A percentile compares a stretch with the other conserved stretches of the same genome.
Evolutionary conservation across 805 yeast genomes (phyloP).

Genomic region (Ogataea thermomethanolica): DNA sequence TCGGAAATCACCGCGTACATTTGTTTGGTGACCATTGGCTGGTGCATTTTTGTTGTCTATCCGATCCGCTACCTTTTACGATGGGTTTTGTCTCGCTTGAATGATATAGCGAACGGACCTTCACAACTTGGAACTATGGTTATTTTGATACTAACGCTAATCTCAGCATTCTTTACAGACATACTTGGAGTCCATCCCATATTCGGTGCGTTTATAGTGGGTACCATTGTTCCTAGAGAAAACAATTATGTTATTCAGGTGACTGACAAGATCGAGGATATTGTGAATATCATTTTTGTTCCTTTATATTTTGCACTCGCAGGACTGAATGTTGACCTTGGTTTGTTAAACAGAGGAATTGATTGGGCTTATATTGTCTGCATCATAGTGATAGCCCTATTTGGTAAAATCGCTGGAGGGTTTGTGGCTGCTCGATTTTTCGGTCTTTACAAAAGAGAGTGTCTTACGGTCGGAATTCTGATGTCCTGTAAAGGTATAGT

Average conservation of each 20-base stretch:
- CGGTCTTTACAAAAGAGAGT: conserved; percentile 70
- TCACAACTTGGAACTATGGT: conserved; percentile 57
- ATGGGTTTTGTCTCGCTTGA: conserved; percentile 39
- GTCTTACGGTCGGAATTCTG: conserved; percentile 69
- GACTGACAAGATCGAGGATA: conserved; percentile 73
- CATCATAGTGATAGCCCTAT: conserved; percentile 61
- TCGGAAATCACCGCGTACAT: conserved; percentile 71
- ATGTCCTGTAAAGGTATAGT: conserved; percentile 91
- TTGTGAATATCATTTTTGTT: conserved; percentile 65
- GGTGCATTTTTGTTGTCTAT: conserved; percentile 58
- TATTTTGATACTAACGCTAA: conserved; percentile 53
- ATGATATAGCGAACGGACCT: conserved; percentile 50
- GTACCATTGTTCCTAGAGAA: conserved; percentile 72
- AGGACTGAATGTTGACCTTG: conserved; percentile 68
- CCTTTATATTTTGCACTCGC: conserved; percentile 81
- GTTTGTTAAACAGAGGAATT: conserved; percentile 56
- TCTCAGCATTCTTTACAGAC: conserved; percentile 75
- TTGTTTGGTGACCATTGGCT: conserved; percentile 59
- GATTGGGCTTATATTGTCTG: conserved; percentile 81
- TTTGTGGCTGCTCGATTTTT: conserved; percentile 56
- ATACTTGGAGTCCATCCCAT: conserved; percentile 85
- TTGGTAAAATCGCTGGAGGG: conserved; percentile 69
- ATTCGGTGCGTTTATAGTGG: conserved; percentile 80
- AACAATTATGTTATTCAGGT: conserved; percentile 66
- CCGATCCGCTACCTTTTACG: conserved; percentile 53